These are phyloP conservation scores for Chaetomidium leptoderma DNA, from an alignment of 495 filamentous ascomycete species.

Conservation along the genomic window DNA sequence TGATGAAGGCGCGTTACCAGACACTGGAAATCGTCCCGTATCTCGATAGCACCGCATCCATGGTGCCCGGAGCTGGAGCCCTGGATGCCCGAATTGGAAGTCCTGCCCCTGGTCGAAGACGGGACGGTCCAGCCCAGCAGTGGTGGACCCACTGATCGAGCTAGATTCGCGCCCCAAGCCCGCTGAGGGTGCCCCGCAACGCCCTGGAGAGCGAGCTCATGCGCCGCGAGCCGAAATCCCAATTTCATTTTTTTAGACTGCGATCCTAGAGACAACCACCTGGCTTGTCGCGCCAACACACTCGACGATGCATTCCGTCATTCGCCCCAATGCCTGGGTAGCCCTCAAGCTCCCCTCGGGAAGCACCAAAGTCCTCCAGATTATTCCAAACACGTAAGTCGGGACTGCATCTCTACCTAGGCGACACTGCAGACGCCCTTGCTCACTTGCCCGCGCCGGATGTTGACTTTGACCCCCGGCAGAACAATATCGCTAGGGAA, in stretches of 20 bases:
- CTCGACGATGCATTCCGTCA: slow-evolving; percentile 42
- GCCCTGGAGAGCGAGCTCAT: not conserved
- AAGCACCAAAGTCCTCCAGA: slow-evolving; percentile 56
- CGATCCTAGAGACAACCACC: not conserved
- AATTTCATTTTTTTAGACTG: slow-evolving; percentile 15
- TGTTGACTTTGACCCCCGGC: slow-evolving; percentile 14
- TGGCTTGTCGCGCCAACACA: not conserved
- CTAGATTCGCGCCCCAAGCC: slow-evolving; percentile 18
- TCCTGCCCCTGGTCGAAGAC: too few species aligned
- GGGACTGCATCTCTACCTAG: too few species aligned
- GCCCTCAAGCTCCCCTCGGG: slow-evolving; percentile 66
- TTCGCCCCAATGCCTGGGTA: slow-evolving; percentile 62
- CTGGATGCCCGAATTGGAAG: too few species aligned
- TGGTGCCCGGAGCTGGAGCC: too few species aligned
- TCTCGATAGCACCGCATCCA: too few species aligned
- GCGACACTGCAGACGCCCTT: too few species aligned
- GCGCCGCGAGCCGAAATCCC: not conserved
- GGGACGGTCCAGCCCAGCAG: too few species aligned
- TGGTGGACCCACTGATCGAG: slow-evolving; percentile 11
- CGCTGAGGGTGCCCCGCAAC: slow-evolving; percentile 10
- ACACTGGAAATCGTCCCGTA: too few species aligned
- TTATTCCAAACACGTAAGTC: slow-evolving; percentile 77
- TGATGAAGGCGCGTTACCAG: too few species aligned
- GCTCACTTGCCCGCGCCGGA: too few species aligned
- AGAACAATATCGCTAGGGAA: slow-evolving; percentile 83